Conservation (phyloP, 2,329 filamentous ascomycete genomes). For the Diplodia sapinea region DNA sequence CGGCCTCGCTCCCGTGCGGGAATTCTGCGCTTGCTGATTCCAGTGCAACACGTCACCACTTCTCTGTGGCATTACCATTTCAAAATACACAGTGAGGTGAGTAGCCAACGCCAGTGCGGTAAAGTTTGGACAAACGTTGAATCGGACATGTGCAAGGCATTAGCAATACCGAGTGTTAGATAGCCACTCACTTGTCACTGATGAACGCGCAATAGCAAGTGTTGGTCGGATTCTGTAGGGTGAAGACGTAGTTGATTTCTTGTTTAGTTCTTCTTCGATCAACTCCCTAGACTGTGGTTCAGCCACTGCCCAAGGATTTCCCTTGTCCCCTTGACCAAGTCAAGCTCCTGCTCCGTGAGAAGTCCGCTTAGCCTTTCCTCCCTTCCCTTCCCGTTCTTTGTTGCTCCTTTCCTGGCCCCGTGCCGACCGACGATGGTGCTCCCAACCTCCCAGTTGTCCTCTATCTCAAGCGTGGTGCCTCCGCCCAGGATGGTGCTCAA, state of each 20-base stretch:
- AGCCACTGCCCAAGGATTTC: slow-evolving; percentile 28
- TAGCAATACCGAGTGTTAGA: too few relatives aligned
- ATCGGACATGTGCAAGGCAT: too few relatives aligned
- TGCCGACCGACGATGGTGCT: neutral
- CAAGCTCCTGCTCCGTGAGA: slow-evolving; percentile 11
- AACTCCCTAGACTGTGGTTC: slow-evolving; percentile 26
- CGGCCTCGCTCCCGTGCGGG: neutral
- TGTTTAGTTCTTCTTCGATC: neutral
- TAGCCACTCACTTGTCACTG: too few relatives aligned
- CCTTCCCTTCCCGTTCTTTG: neutral
- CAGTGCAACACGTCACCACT: too few relatives aligned
- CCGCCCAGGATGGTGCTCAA: slow-evolving; percentile 19
- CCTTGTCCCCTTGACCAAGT: neutral
- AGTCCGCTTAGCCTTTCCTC: neutral
- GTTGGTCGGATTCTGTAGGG: too few relatives aligned
- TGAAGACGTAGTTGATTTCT: neutral
- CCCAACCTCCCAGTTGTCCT: slow-evolving; percentile 24
- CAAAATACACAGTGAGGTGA: too few relatives aligned
- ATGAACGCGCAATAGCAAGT: too few relatives aligned
- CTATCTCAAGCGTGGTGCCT: slow-evolving; percentile 14
- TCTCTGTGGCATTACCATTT: too few relatives aligned
- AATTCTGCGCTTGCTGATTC: too few relatives aligned
- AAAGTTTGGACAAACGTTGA: too few relatives aligned
- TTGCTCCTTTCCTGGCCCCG: neutral
- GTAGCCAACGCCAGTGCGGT: too few relatives aligned